Conservation (phyloP, 805 yeast genomes). For the Wickerhamiella bombiphila region DNA sequence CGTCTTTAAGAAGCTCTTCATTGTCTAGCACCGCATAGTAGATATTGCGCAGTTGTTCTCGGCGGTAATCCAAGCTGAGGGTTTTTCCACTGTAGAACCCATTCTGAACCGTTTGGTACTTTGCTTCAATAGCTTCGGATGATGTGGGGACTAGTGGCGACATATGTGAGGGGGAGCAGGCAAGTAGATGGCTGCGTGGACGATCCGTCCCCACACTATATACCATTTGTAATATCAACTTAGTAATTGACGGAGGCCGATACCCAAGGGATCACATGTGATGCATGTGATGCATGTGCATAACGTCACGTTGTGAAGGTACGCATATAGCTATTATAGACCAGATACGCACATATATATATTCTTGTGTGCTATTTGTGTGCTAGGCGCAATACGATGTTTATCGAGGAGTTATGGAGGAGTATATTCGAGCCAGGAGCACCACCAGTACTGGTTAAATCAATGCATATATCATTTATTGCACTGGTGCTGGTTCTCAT, state of each 20-base stretch:
- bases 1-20: slow-evolving; percentile 37
- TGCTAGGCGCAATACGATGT: slow-evolving; percentile 11
- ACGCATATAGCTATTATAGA: too few relatives aligned
- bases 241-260: too few relatives aligned
- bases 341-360: too few relatives aligned
- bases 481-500: slow-evolving; percentile 44
- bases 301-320: too few relatives aligned
- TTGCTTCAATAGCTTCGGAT: slow-evolving; percentile 32
- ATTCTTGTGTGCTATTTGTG: too few relatives aligned
- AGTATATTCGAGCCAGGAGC: slow-evolving; percentile 89
- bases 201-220: too few relatives aligned
- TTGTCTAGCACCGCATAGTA: slow-evolving; percentile 51
- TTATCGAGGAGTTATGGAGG: slow-evolving; percentile 63
- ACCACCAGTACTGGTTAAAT: slow-evolving; percentile 72
- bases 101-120: slow-evolving; percentile 30
- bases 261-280: too few relatives aligned
- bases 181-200: too few relatives aligned
- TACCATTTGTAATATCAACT: too few relatives aligned
- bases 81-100: slow-evolving; percentile 35
- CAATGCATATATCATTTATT: slow-evolving; percentile 74
- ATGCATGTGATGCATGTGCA: too few relatives aligned
- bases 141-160: too few relatives aligned
- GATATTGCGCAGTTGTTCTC: slow-evolving; percentile 49
- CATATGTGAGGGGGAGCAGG: too few relatives aligned
- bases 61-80: slow-evolving; percentile 39